phyloP scores from a whole-genome alignment of 257 asterid species.

The Leptodermis oblonga region DNA sequence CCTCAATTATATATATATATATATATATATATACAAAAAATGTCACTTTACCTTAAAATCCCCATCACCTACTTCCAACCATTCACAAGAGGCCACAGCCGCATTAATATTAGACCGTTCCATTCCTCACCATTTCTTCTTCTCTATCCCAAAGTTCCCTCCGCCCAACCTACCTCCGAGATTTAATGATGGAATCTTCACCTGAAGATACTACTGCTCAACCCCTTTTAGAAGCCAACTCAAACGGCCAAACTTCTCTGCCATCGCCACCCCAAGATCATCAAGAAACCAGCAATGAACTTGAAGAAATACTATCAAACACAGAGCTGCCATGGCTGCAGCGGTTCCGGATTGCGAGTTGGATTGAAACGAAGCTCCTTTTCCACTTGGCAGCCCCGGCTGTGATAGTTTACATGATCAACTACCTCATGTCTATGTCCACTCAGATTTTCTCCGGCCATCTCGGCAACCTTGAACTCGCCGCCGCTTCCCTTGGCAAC shows the following conservation, averaged over 20 bases:
- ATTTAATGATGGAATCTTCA: background rate
- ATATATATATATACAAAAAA: too few relatives aligned
- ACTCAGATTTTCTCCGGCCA: constrained; percentile 40
- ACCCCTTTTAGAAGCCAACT: background rate
- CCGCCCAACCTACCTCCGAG: background rate
- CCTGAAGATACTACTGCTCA: background rate
- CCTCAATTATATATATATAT: too few relatives aligned
- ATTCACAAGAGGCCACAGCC: background rate
- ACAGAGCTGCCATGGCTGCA: constrained; percentile 15
- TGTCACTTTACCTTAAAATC: background rate
- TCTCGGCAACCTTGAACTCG: constrained; percentile 34
- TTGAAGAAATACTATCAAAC: constrained; percentile 28
- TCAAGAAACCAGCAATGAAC: constrained; percentile 24
- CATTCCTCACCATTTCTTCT: background rate
- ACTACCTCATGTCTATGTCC: constrained; percentile 27
- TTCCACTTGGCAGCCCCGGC: constrained; percentile 35
- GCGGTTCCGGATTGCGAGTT: constrained; percentile 21
- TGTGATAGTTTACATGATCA: constrained; percentile 30
- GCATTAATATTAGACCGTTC: background rate
- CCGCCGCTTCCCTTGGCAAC: constrained; percentile 38
- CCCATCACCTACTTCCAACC: background rate
- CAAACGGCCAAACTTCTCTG: background rate
- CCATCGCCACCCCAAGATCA: background rate
- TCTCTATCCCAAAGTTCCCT: background rate
- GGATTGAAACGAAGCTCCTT: constrained; percentile 30